Evolutionary conservation across 192 early-diverging fungal species (phyloP), one percentile per base, ranked within the genome.

Genomic region (Irineochytrium annulatum): DNA sequence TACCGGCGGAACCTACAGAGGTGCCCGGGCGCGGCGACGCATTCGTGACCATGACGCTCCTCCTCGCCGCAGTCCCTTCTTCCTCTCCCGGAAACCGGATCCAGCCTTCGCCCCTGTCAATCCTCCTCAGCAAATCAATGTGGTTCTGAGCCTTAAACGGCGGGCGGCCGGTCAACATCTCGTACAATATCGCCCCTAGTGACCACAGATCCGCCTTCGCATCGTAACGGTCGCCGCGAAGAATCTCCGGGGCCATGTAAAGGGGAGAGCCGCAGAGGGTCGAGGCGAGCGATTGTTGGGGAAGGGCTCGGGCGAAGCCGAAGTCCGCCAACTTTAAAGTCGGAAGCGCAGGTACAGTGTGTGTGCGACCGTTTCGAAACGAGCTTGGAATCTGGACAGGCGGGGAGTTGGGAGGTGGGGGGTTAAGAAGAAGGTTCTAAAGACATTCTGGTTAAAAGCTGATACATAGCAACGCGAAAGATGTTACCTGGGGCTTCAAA

Each of bases 161-260:
- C 28, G 92, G 90, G 30, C 82, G 80, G 13, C 95, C 95, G 2
- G 87, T 82, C 43, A 91, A 78, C 88, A 97, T 92, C 68, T 97
- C 95, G 70, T 92, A 99, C 1, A 93, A 64, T 20, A 99, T 92
- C 1, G 91, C 89, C 13, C 97, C 97, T 3, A 98, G 87, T 54
- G 88, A 91, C 97, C 97, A 99, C 22, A 99, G 65, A 73, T 99
- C 97, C 0, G 93, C 94, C 64, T 91, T 92, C 27, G 94, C 91
- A 29, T 93, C 90, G 67, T 97, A 99, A 37, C 87, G 91, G 70
- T 99, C 88, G 33, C 92, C 91, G 17, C 87, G 71, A 13, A 91
- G 61, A 33, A 91, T 81, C 60, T 91, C 89, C 3, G 90, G 90
- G 0, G 89, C 90, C 93, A 96, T 96, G 68, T 96, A 97, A 13